Evolutionary conservation across 768 basidiomycete genomes (phyloP).

Genomic region (Coprinopsis sp.): DNA sequence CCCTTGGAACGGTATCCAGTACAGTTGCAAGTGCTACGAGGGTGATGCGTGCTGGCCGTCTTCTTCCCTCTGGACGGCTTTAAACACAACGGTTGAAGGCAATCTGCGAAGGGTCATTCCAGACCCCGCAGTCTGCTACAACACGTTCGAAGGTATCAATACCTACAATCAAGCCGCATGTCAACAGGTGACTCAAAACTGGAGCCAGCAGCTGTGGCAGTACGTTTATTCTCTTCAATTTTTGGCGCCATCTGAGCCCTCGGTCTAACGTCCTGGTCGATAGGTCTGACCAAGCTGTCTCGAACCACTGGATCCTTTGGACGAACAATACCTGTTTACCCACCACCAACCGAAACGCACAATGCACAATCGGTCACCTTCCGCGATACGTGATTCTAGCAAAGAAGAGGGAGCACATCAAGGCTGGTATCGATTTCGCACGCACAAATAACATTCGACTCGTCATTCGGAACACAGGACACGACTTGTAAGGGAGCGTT

Average conservation of each 20-base stretch:
- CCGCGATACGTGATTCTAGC: conserved; percentile 17
- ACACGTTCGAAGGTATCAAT: conserved; percentile 9
- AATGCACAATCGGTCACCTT: conserved; percentile 11
- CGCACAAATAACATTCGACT: conserved; percentile 18
- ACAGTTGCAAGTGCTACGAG: conserved; percentile 11
- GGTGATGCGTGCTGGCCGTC: conserved; percentile 12
- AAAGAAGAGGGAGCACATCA: conserved; percentile 16
- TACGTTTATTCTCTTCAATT: not conserved
- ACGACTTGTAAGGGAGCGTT: conserved; percentile 14
- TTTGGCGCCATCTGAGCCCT: not conserved
- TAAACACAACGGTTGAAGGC: conserved; percentile 14
- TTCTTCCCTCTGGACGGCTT: conserved; percentile 5
- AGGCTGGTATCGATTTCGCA: conserved; percentile 19
- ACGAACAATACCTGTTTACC: conserved; percentile 17
- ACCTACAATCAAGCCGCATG: conserved; percentile 10
- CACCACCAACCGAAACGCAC: conserved; percentile 11
- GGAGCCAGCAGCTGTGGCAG: conserved; percentile 8
- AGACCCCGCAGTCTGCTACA: conserved; percentile 9
- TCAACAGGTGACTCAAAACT: conserved; percentile 5
- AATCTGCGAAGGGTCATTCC: conserved; percentile 10
- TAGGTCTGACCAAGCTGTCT: conserved; percentile 9
- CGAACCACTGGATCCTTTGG: conserved; percentile 10
- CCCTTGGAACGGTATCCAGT: conserved; percentile 5
- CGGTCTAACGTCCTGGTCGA: not conserved
- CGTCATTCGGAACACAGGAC: conserved; percentile 21